phyloP scores from a whole-genome alignment of 2,329 filamentous ascomycete species.

The Exophiala dermatitidis region DNA sequence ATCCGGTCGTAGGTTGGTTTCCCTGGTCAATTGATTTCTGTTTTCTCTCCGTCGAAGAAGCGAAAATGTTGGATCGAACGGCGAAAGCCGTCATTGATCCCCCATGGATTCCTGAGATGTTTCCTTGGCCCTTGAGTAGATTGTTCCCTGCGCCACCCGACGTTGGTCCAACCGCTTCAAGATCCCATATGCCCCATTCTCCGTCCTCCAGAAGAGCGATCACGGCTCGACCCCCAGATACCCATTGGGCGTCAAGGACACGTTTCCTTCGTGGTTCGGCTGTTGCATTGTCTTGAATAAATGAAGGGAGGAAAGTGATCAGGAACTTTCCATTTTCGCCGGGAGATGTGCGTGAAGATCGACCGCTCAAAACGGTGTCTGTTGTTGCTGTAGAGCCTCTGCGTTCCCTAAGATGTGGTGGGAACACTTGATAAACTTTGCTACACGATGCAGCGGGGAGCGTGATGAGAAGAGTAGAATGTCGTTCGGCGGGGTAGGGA shows the following conservation, averaged over 20 bases:
- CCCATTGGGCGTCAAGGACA: slow-evolving; percentile 42
- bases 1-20: slow-evolving; percentile 11
- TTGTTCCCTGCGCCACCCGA: slow-evolving; percentile 31
- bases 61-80: slow-evolving; percentile 24
- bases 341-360: slow-evolving; percentile 15
- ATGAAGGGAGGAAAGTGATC: slow-evolving; percentile 38
- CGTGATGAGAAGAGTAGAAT: slow-evolving; percentile 49
- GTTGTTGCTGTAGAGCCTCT: slow-evolving; percentile 31
- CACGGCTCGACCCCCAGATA: slow-evolving; percentile 39
- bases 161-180: slow-evolving; percentile 40
- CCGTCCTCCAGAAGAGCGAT: slow-evolving; percentile 42
- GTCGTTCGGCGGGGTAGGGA: slow-evolving; percentile 45
- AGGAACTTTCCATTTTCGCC: slow-evolving; percentile 39
- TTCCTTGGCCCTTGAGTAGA: slow-evolving; percentile 35
- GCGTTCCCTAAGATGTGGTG: slow-evolving; percentile 30
- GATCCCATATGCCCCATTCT: slow-evolving; percentile 46
- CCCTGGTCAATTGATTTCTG: slow-evolving; percentile 12
- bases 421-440: slow-evolving; percentile 52
- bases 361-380: slow-evolving; percentile 26
- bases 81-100: slow-evolving; percentile 39
- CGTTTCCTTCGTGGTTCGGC: slow-evolving; percentile 34
- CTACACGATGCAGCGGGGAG: slow-evolving; percentile 47
- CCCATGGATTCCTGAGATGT: slow-evolving; percentile 35
- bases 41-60: slow-evolving; percentile 7
- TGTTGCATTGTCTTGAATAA: slow-evolving; percentile 31